These are phyloP conservation scores for Talaromyces funiculosus DNA, from an alignment of 2,329 filamentous ascomycete species.

Conservation along the genomic window DNA sequence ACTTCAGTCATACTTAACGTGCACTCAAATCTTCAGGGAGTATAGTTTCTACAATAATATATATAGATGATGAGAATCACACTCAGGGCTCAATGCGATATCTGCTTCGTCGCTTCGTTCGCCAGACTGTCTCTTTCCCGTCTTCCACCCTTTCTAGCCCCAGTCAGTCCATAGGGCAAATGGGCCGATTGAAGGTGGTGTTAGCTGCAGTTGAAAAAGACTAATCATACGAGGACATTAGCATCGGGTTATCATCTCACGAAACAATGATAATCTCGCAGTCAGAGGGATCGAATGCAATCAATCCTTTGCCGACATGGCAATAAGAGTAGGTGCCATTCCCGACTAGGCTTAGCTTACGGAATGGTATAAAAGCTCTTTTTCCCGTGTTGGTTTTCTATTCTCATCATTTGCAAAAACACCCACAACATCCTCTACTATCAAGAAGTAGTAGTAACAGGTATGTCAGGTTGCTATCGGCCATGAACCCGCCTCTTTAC, in stretches of 20 bases:
- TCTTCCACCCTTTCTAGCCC: slow-evolving; percentile 37
- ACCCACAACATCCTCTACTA: background rate
- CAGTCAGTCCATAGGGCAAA: slow-evolving; percentile 9
- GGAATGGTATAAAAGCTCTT: background rate
- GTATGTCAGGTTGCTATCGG: background rate
- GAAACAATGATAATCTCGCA: background rate
- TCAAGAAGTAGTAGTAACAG: background rate
- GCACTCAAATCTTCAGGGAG: background rate
- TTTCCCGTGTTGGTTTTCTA: background rate
- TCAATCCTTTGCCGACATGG: too few relatives aligned
- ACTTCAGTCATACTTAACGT: background rate
- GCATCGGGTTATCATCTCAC: too few relatives aligned
- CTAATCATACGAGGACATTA: too few relatives aligned
- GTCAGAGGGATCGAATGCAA: background rate
- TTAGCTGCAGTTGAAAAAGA: too few relatives aligned
- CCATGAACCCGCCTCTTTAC: slow-evolving; percentile 14
- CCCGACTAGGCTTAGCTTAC: background rate
- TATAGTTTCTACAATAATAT: too few relatives aligned
- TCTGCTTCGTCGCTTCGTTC: background rate
- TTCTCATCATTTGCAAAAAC: background rate
- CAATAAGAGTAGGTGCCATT: too few relatives aligned
- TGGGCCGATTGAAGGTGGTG: background rate
- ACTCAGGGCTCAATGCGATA: background rate
- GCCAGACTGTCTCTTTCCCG: slow-evolving; percentile 37
- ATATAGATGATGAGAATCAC: background rate